Conservation (phyloP, 306 rosid genomes). For the Rosa chinensis region DNA sequence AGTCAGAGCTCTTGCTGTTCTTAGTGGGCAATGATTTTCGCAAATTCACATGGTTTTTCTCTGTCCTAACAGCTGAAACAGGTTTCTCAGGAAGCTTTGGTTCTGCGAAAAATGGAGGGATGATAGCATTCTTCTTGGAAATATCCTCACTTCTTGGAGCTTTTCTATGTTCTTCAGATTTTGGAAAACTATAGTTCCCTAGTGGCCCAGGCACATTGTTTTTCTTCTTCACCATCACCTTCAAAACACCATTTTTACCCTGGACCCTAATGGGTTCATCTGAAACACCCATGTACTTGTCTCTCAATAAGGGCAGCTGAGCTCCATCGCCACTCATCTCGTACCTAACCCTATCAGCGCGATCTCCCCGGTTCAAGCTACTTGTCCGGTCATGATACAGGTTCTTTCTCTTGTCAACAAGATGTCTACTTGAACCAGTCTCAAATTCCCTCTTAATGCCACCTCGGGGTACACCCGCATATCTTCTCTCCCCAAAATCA, state of each 20-base stretch:
- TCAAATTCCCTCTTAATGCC: slow-evolving; percentile 60
- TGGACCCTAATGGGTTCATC: slow-evolving; percentile 85
- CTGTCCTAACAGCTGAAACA: slow-evolving; percentile 42
- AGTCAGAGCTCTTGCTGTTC: slow-evolving; percentile 48
- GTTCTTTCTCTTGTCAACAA: slow-evolving; percentile 50
- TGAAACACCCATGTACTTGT: slow-evolving; percentile 50
- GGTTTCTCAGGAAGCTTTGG: slow-evolving; percentile 47
- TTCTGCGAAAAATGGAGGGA: slow-evolving; percentile 43
- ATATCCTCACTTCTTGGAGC: slow-evolving; percentile 48
- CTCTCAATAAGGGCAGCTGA: slow-evolving; percentile 46
- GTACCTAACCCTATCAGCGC: slow-evolving; percentile 34
- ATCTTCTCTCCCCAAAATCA: slow-evolving; percentile 54
- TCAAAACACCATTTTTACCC: slow-evolving; percentile 94
- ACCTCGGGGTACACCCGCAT: slow-evolving; percentile 42
- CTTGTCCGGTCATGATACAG: slow-evolving; percentile 39
- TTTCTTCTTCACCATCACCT: slow-evolving; percentile 82
- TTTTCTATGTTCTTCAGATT: slow-evolving; percentile 51
- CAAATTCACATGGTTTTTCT: slow-evolving; percentile 41
- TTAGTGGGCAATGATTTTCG: slow-evolving; percentile 54
- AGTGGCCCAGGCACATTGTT: slow-evolving; percentile 43
- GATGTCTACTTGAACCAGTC: slow-evolving; percentile 52
- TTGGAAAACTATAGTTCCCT: slow-evolving; percentile 43
- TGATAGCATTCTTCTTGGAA: slow-evolving; percentile 43
- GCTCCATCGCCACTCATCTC: slow-evolving; percentile 50
- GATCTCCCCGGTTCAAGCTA: slow-evolving; percentile 40